phyloP scores from a whole-genome alignment of 2,329 filamentous ascomycete genomes.

The Arthrocladium fulminans region DNA sequence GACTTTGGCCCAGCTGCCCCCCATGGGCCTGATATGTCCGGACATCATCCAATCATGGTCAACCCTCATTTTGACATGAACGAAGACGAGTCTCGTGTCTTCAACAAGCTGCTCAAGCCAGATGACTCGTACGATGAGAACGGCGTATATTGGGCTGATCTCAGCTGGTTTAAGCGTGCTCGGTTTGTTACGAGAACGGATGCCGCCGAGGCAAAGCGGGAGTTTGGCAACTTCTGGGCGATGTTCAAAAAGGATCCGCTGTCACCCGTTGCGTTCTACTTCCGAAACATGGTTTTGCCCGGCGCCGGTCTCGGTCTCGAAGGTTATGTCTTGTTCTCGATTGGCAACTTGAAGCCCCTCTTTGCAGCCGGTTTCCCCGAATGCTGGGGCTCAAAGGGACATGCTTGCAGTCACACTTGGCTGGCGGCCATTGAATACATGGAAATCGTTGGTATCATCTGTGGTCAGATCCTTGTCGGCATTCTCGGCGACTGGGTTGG shows the following conservation, averaged over 20 bases:
- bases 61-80: slow-evolving; percentile 42
- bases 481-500: slow-evolving; percentile 71
- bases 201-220: slow-evolving; percentile 56
- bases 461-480: slow-evolving; percentile 82
- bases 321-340: slow-evolving; percentile 94
- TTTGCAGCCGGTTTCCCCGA: slow-evolving; percentile 64
- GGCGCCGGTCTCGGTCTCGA: slow-evolving; percentile 87
- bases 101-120: slow-evolving; percentile 72
- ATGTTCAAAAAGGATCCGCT: slow-evolving; percentile 86
- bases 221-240: slow-evolving; percentile 57
- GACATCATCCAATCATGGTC: slow-evolving; percentile 35
- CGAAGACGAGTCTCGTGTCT: slow-evolving; percentile 52
- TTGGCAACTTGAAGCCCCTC: slow-evolving; percentile 80
- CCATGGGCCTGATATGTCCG: slow-evolving; percentile 41
- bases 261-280: slow-evolving; percentile 75
- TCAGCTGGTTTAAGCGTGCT: slow-evolving; percentile 60
- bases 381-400: slow-evolving; percentile 58
- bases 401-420: slow-evolving; percentile 65
- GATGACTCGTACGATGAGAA: slow-evolving; percentile 78
- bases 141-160: slow-evolving; percentile 87
- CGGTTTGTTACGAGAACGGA: slow-evolving; percentile 70
- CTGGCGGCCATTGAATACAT: slow-evolving; percentile 77
- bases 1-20: slow-evolving; percentile 28
- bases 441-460: slow-evolving; percentile 89
- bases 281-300: slow-evolving; percentile 82